Conservation (phyloP, 2,329 filamentous ascomycete genomes). For the Curvularia hawaiiensis region DNA sequence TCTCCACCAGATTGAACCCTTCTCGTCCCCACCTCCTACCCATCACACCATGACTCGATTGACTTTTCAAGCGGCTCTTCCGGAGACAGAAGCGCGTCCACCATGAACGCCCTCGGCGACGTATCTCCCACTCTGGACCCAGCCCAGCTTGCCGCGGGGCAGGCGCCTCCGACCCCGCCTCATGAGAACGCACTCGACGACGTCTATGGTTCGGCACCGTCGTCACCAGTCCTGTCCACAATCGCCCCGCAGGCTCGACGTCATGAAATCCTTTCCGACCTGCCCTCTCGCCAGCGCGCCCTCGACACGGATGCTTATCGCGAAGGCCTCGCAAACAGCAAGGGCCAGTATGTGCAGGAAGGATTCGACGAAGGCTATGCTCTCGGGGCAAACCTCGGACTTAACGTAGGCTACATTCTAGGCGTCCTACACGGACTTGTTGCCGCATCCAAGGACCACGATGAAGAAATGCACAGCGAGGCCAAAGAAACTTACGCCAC, state of each 20-base stretch:
- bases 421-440: conserved; percentile 77
- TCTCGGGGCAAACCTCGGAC: conserved; percentile 80
- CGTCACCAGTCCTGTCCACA: conserved; percentile 40
- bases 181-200: conserved; percentile 50
- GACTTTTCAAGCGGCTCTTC: not conserved
- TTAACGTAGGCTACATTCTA: conserved; percentile 73
- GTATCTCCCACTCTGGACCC: conserved; percentile 34
- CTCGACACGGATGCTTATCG: conserved; percentile 89
- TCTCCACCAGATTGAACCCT: conserved; percentile 16
- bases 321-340: conserved; percentile 80
- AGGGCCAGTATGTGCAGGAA: conserved; percentile 75
- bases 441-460: conserved; percentile 50
- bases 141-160: conserved; percentile 35
- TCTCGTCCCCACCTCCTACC: conserved; percentile 14
- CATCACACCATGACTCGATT: conserved; percentile 18
- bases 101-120: conserved; percentile 28
- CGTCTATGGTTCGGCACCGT: conserved; percentile 53
- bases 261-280: conserved; percentile 66
- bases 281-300: conserved; percentile 73
- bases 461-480: conserved; percentile 33
- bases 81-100: not conserved
- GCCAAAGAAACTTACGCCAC: conserved; percentile 40
- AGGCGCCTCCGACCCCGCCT: conserved; percentile 42
- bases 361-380: conserved; percentile 93
- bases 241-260: conserved; percentile 4